Base-by-base conservation (phyloP, 139 green algal genomes). In the Chlamydomonas sp. region DNA sequence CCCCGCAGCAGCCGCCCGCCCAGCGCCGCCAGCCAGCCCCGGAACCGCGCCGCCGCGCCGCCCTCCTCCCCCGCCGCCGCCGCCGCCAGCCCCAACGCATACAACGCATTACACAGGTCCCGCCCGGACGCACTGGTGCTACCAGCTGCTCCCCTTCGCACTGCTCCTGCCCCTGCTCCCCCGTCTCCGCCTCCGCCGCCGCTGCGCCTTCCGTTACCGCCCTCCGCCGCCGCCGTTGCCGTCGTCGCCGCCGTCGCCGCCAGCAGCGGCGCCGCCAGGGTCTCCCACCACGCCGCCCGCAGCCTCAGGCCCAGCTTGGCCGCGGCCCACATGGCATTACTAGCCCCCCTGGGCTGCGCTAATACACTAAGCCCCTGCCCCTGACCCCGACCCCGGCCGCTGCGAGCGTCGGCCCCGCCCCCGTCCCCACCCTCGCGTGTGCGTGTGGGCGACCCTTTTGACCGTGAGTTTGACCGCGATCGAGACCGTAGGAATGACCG, bases 231-330 rank as follows among this genome's bases (percentile, higher is more conserved):
- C 63, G 67, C 67, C 67, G 3, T 12, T 72, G 17, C 18, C 18
- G 69, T 5, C 69, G 2, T 4, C 69, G 67, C 67, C 67, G 12
- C 3, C 69, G 31, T 49, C 31, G 31, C 31, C 31, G 31, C 18
- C 12, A 4, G 4, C 59, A 86, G 82, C 82, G 60, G 82, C 71
- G 59, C 72, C 82, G 71, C 82, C 82, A 72, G 10, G 3, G 71
- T 61, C 82, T 86, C 71, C 82, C 82, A 86, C 82, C 82, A 86
- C n/a, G 60, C 8, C 17, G 82, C 71, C 8, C 82, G 82, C 82
- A 86, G 20, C 71, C 9, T 59, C 71, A 86, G 71, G 3, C 82
- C n/a, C 59, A 86, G 69, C 60, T 72, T 79, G 8, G 82, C 82
- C 2, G 71, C 82, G 49, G 82, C 82, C 82, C 82, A 86, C 18